phyloP scores from a whole-genome alignment of 805 yeast genomes.

The Saturnispora sanitii region DNA sequence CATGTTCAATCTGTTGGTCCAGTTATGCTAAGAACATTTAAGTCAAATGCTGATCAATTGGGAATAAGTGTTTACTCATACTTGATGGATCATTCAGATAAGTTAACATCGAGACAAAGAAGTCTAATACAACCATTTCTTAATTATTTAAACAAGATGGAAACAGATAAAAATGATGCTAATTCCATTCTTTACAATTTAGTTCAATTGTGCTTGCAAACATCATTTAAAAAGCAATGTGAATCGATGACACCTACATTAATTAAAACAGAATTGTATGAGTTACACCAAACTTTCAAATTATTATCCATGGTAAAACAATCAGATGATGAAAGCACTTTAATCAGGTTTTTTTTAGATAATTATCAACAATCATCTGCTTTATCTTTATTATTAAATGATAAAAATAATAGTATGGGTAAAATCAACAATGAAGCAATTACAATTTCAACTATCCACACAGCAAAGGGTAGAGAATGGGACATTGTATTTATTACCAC shows the following conservation, averaged over 20 bases:
- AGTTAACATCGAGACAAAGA: neutral
- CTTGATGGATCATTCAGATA: neutral
- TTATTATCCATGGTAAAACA: conserved; percentile 18
- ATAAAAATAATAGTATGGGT: conserved; percentile 11
- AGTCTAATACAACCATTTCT: conserved; percentile 1
- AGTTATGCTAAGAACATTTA: conserved; percentile 15
- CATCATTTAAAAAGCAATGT: conserved; percentile 29
- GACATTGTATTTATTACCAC: conserved; percentile 51
- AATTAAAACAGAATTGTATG: conserved; percentile 26
- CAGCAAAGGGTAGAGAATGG: conserved; percentile 67
- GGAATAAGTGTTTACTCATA: conserved; percentile 15
- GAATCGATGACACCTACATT: conserved; percentile 12
- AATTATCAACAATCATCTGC: conserved; percentile 26
- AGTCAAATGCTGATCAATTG: conserved; percentile 9
- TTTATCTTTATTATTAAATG: conserved; percentile 20
- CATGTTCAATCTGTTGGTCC: conserved; percentile 19
- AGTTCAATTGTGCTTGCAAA: conserved; percentile 24
- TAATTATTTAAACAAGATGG: neutral
- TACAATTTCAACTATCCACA: conserved; percentile 58
- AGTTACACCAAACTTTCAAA: conserved; percentile 29
- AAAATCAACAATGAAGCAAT: conserved; percentile 22
- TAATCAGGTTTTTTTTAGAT: conserved; percentile 32
- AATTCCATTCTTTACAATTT: conserved; percentile 28
- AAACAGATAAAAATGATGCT: conserved; percentile 28
- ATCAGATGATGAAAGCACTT: conserved; percentile 14